Percentiles rank a stretch among this genome's conserved stretches.
Evolutionary conservation across 176 grass and related monocot species (phyloP).

Genomic region (Hyparrhenia diplandra): DNA sequence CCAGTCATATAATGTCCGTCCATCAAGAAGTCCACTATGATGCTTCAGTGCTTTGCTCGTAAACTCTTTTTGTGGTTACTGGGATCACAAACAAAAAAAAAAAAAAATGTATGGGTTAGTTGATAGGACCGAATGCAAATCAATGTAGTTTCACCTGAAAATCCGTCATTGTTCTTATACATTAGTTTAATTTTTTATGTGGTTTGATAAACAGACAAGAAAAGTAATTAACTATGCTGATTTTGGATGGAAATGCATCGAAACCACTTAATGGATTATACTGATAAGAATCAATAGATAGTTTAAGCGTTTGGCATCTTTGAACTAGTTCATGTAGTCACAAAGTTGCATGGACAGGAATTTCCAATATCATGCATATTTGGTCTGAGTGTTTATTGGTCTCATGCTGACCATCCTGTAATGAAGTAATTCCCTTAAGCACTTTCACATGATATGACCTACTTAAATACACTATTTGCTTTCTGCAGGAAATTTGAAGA

Average conservation of each 20-base stretch:
- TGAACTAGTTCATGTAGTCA: not conserved
- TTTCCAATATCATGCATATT: not conserved
- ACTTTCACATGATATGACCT: not conserved
- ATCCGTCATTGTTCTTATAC: no score
- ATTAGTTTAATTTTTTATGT: not conserved
- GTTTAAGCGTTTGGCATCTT: not conserved
- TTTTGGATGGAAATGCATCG: not conserved
- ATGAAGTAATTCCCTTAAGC: not conserved
- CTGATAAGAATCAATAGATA: not conserved
- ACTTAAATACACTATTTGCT: not conserved
- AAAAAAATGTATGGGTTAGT: not conserved
- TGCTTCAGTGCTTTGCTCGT: no score
- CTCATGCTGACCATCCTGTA: not conserved
- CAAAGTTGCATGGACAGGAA: not conserved
- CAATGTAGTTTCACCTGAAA: no score
- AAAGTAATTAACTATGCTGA: not conserved
- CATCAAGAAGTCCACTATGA: no score
- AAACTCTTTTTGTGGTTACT: no score
- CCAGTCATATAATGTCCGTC: no score
- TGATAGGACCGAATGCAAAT: no score
- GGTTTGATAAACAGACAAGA: not conserved
- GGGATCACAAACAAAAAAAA: no score
- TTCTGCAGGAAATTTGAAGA: slow-evolving; percentile 73
- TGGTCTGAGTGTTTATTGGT: slow-evolving; percentile 9
- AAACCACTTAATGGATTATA: not conserved